Percentiles rank a stretch among this genome's conserved stretches.
phyloP scores from a whole-genome alignment of 257 asterid genomes.

The Rauvolfia tetraphylla region DNA sequence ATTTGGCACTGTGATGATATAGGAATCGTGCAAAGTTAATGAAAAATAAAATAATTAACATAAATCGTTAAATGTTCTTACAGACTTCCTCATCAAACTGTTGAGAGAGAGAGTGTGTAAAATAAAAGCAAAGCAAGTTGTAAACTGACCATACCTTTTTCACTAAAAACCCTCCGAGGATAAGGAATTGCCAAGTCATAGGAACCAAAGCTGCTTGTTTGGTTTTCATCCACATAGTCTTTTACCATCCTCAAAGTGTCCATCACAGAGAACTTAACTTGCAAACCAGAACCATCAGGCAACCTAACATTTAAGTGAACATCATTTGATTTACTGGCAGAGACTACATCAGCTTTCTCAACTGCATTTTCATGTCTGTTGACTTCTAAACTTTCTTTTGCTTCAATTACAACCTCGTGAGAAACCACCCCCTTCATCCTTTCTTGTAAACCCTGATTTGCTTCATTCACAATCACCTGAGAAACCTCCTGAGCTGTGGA shows the following conservation, averaged over 20 bases:
- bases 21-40: background rate
- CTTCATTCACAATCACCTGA: slow-evolving; percentile 28
- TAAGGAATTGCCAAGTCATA: slow-evolving; percentile 82
- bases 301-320: slow-evolving; percentile 70
- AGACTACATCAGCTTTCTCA: slow-evolving; percentile 38
- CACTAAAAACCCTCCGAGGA: slow-evolving; percentile 83
- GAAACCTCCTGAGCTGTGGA: slow-evolving; percentile 30
- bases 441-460: slow-evolving; percentile 28
- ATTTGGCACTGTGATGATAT: background rate
- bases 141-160: slow-evolving; percentile 51
- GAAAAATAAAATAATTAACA: background rate
- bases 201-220: slow-evolving; percentile 50
- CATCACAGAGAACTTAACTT: slow-evolving; percentile 46
- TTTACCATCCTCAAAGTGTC: slow-evolving; percentile 73
- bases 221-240: slow-evolving; percentile 52
- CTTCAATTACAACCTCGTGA: slow-evolving; percentile 28
- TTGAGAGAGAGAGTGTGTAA: background rate
- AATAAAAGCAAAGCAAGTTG: background rate
- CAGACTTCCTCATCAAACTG: background rate
- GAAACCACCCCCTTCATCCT: slow-evolving; percentile 28
- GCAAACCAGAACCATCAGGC: slow-evolving; percentile 73
- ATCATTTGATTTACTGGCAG: slow-evolving; percentile 45
- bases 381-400: slow-evolving; percentile 27
- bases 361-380: slow-evolving; percentile 25
- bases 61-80: background rate